Conservation (phyloP, 1,284 basidiomycete genomes). For the Irpex rosettiformis region DNA sequence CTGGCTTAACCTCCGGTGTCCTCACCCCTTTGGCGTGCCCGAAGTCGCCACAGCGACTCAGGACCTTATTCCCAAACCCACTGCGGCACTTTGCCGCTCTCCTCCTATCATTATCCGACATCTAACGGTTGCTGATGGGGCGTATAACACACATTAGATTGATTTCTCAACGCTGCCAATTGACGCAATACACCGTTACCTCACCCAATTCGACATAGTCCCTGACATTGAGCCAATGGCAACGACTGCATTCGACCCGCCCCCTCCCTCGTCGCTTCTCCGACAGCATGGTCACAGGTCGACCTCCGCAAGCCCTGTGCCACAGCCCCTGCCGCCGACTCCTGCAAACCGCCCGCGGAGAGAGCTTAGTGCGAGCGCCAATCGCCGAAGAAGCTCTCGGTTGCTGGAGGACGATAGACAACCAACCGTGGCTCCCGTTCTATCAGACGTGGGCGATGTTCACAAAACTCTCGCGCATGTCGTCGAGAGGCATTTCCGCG, state of each 20-base stretch:
- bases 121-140: slow-evolving; percentile 8
- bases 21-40: not conserved
- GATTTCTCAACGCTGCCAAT: slow-evolving; percentile 66
- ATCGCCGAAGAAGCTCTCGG: slow-evolving; percentile 61
- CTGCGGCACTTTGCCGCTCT: not conserved
- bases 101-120: not conserved
- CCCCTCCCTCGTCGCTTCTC: slow-evolving; percentile 57
- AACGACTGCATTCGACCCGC: slow-evolving; percentile 60
- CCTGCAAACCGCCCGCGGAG: slow-evolving; percentile 68
- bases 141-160: slow-evolving; percentile 41
- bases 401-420: slow-evolving; percentile 58
- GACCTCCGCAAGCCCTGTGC: slow-evolving; percentile 26
- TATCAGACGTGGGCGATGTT: slow-evolving; percentile 65
- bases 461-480: slow-evolving; percentile 61
- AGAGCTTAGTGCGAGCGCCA: slow-evolving; percentile 49
- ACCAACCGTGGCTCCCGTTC: slow-evolving; percentile 48
- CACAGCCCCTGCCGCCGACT: slow-evolving; percentile 37
- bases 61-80: not conserved
- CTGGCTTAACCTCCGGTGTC: not conserved
- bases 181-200: slow-evolving; percentile 61
- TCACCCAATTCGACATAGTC: slow-evolving; percentile 64
- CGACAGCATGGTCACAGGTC: slow-evolving; percentile 45
- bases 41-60: slow-evolving; percentile 1
- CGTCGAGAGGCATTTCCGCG: slow-evolving; percentile 67
- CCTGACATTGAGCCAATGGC: slow-evolving; percentile 69